Percentiles rank a stretch among this genome's conserved stretches.
These are phyloP conservation scores for Myxozyma geophila DNA, from an alignment of 805 yeast genomes.

Conservation along the genomic window DNA sequence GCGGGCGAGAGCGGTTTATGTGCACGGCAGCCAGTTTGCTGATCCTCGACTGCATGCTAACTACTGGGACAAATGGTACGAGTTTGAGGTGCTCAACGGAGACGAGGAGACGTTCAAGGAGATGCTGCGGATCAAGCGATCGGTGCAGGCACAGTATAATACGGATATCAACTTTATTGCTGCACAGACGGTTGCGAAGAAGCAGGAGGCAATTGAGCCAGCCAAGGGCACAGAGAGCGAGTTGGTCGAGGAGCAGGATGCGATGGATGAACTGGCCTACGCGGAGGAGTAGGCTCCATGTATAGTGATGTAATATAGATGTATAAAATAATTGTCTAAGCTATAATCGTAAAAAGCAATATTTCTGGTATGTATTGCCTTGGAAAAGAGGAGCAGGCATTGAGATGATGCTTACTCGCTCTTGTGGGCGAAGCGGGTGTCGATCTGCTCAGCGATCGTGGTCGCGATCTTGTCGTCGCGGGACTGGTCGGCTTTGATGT, in stretches of 20 bases:
- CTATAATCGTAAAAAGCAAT: too few relatives aligned
- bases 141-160: slow-evolving; percentile 43
- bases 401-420: background rate
- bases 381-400: too few relatives aligned
- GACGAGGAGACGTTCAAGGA: slow-evolving; percentile 71
- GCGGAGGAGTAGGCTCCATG: background rate
- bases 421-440: slow-evolving; percentile 9
- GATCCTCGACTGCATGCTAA: slow-evolving; percentile 43
- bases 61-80: slow-evolving; percentile 73
- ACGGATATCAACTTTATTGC: slow-evolving; percentile 40
- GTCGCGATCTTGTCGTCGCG: slow-evolving; percentile 30
- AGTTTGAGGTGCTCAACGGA: slow-evolving; percentile 75
- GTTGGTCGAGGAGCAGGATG: background rate
- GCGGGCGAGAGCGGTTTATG: slow-evolving; percentile 67
- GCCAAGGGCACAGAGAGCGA: background rate
- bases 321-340: background rate
- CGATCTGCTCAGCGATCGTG: slow-evolving; percentile 26
- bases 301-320: background rate
- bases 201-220: slow-evolving; percentile 1
- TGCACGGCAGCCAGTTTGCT: slow-evolving; percentile 55
- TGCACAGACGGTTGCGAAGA: slow-evolving; percentile 33
- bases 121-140: slow-evolving; percentile 67
- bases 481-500: slow-evolving; percentile 22
- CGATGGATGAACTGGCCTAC: slow-evolving; percentile 4
- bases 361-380: too few relatives aligned